Evolutionary conservation across 2,329 filamentous ascomycete genomes (phyloP).

Genomic region (Didymella lethalis): DNA sequence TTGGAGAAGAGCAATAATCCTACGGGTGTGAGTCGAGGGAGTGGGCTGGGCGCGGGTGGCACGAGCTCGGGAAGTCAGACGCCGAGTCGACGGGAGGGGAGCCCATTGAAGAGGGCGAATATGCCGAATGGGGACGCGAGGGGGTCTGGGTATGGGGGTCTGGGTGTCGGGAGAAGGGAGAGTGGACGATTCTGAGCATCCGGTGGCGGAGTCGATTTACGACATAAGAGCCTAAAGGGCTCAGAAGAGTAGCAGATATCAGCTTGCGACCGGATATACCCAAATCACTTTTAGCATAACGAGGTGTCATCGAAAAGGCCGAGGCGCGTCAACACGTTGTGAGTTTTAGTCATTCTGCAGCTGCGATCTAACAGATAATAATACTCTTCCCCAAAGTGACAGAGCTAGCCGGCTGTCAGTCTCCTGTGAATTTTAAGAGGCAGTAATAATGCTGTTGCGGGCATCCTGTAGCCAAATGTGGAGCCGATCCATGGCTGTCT

Average conservation of each 20-base stretch:
- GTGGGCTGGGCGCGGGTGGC: conserved; percentile 25
- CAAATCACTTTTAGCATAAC: neutral
- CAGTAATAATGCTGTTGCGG: no score
- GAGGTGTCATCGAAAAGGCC: neutral
- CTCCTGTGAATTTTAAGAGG: no score
- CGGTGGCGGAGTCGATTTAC: neutral
- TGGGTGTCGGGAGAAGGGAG: conserved; percentile 40
- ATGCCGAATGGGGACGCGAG: conserved; percentile 42
- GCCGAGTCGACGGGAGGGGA: conserved; percentile 49
- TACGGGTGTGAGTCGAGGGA: conserved; percentile 29
- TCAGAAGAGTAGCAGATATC: neutral
- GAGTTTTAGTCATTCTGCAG: no score
- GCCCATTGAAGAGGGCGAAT: conserved; percentile 56
- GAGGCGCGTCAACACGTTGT: neutral
- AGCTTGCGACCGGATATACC: neutral
- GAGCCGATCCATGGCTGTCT: no score
- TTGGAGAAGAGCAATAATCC: conserved; percentile 22
- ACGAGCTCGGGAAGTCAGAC: conserved; percentile 13
- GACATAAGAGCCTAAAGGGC: neutral
- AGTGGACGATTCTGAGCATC: conserved; percentile 33
- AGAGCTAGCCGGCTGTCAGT: no score
- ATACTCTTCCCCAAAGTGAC: no score
- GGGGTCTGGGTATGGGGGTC: conserved; percentile 33
- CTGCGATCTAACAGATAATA: no score
- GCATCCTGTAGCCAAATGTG: no score